Evolutionary conservation across 176 grass and related monocot species (phyloP).

Genomic region (Secale cereale): DNA sequence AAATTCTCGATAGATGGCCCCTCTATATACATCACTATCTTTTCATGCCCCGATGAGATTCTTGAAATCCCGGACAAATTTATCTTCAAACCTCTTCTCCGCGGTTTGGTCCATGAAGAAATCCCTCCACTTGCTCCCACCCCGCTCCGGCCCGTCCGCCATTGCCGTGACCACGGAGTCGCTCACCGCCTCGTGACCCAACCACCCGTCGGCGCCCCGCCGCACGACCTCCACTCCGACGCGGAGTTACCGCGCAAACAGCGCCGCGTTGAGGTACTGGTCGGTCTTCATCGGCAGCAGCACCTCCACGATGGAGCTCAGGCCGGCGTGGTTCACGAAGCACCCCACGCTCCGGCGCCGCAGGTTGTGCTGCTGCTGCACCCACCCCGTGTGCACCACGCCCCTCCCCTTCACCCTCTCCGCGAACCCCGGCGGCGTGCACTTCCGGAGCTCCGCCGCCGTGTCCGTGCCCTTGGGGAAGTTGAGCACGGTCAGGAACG

Average conservation of each 20-base stretch:
- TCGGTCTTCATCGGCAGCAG: too few relatives aligned
- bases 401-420: too few relatives aligned
- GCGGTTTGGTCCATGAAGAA: conserved; percentile 30
- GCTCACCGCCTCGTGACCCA: conserved; percentile 14
- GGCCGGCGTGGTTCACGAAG: too few relatives aligned
- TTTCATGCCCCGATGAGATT: conserved; percentile 8
- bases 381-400: too few relatives aligned
- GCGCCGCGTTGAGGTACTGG: too few relatives aligned
- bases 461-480: neutral
- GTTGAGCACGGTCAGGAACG: conserved; percentile 52
- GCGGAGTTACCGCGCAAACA: too few relatives aligned
- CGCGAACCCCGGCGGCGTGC: too few relatives aligned
- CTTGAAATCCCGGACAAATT: conserved; percentile 18
- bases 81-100: conserved; percentile 9
- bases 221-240: too few relatives aligned
- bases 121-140: conserved; percentile 20
- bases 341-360: too few relatives aligned
- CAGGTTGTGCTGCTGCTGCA: too few relatives aligned
- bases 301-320: too few relatives aligned
- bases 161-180: conserved; percentile 14
- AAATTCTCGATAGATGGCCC: neutral
- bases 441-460: too few relatives aligned
- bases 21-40: neutral
- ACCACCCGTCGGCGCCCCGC: neutral
- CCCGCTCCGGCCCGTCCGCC: neutral